Conservation (phyloP, 495 filamentous ascomycete genomes). For the Hyaloscypha finlandica region DNA sequence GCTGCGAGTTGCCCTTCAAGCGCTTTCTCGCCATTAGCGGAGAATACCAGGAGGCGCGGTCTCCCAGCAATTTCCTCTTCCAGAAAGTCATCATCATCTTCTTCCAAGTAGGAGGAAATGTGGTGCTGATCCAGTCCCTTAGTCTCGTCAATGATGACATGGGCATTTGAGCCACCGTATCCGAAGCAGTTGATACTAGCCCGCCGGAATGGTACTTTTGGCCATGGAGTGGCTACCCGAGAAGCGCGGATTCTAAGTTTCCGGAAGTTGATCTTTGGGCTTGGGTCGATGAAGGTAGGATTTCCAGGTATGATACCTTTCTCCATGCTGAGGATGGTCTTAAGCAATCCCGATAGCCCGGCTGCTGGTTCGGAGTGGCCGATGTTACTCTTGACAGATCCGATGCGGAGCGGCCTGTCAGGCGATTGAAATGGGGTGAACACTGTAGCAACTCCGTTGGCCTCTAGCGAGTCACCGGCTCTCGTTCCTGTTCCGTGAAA, state of each 20-base stretch:
- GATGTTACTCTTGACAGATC: slow-evolving; percentile 50
- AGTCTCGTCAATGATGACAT: slow-evolving; percentile 58
- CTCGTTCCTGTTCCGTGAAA: slow-evolving; percentile 87
- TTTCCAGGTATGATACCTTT: slow-evolving; percentile 52
- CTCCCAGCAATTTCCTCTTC: not conserved
- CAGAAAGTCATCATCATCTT: not conserved
- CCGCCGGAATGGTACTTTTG: not conserved
- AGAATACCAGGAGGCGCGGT: slow-evolving; percentile 17
- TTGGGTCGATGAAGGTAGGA: slow-evolving; percentile 37
- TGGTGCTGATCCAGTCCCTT: slow-evolving; percentile 34
- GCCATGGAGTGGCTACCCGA: slow-evolving; percentile 15
- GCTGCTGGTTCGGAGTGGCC: slow-evolving; percentile 56
- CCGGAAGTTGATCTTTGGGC: slow-evolving; percentile 38
- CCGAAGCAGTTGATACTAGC: slow-evolving; percentile 45
- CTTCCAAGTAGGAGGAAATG: slow-evolving; percentile 3
- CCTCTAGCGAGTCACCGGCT: slow-evolving; percentile 78
- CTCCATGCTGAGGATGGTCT: slow-evolving; percentile 57
- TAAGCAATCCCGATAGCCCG: slow-evolving; percentile 59
- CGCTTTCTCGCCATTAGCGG: slow-evolving; percentile 25
- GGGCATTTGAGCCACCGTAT: slow-evolving; percentile 60
- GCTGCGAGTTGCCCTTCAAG: slow-evolving; percentile 18
- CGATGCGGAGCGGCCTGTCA: slow-evolving; percentile 74
- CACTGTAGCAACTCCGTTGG: slow-evolving; percentile 71
- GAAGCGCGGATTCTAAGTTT: slow-evolving; percentile 35
- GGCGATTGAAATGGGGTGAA: slow-evolving; percentile 78